Percentiles rank a stretch among this genome's conserved stretches.
These are phyloP conservation scores for Pyrus betulifolia DNA, from an alignment of 306 rosid genomes.

Conservation along the genomic window DNA sequence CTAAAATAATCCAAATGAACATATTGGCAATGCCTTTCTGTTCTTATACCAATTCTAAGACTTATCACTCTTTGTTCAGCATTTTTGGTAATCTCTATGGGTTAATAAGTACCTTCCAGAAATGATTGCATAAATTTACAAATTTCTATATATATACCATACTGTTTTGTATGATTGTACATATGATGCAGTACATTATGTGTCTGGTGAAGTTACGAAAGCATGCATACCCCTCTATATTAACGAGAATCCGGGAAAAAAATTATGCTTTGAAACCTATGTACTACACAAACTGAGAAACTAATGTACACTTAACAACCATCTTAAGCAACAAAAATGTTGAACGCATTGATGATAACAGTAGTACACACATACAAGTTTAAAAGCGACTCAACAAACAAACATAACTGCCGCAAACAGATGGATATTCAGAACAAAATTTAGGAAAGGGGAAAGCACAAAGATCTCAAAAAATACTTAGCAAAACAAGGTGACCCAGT, in stretches of 20 bases:
- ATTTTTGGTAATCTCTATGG: not conserved
- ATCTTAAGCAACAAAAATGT: not conserved
- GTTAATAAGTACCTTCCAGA: not conserved
- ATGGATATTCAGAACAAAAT: conserved; percentile 11
- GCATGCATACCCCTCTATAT: not conserved
- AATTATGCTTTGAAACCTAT: not conserved
- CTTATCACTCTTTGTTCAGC: not conserved
- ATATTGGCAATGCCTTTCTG: not conserved
- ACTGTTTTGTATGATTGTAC: not conserved
- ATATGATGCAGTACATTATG: not conserved
- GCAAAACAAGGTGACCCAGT: conserved; percentile 32
- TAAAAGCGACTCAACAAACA: conserved; percentile 5
- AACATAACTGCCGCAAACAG: conserved; percentile 10
- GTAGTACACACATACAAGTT: not conserved
- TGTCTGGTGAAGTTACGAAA: not conserved
- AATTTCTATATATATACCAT: not conserved
- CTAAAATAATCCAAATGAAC: not conserved
- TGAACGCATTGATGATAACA: not conserved
- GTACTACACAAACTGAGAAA: not conserved
- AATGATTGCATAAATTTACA: not conserved
- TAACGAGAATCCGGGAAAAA: not conserved
- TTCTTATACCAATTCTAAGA: not conserved
- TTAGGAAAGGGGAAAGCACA: conserved; percentile 17
- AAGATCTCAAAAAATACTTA: conserved; percentile 23
- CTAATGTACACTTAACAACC: not conserved